Evolutionary conservation across 2,329 filamentous ascomycete genomes (phyloP).

Genomic region (Fusarium metavorans): DNA sequence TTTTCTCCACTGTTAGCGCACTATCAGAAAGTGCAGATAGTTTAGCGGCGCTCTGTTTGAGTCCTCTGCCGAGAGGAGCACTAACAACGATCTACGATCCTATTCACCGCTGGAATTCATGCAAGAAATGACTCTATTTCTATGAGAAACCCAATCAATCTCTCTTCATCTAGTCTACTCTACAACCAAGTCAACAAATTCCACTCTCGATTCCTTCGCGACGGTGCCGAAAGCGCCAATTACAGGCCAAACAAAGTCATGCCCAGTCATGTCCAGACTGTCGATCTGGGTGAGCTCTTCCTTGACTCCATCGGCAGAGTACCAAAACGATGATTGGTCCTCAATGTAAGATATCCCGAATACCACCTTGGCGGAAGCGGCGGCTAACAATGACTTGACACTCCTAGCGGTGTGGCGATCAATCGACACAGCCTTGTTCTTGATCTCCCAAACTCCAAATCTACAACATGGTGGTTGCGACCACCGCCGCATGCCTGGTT

Average conservation of each 20-base stretch:
- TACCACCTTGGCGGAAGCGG: not conserved
- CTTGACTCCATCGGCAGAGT: not conserved
- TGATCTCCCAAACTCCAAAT: not conserved
- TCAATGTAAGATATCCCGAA: not conserved
- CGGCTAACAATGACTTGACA: not conserved
- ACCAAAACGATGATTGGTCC: not conserved
- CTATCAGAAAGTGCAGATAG: not conserved
- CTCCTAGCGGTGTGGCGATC: not conserved
- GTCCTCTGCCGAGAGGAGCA: not conserved
- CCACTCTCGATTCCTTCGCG: not conserved
- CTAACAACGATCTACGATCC: not conserved
- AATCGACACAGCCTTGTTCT: not conserved
- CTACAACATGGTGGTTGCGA: not conserved
- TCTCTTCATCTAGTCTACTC: not conserved
- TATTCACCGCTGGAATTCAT: not conserved
- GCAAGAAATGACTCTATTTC: not conserved
- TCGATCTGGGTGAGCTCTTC: not conserved
- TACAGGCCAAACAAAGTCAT: not conserved
- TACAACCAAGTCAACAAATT: not conserved
- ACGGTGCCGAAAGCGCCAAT: not conserved
- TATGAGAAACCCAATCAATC: not conserved
- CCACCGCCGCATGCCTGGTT: not conserved
- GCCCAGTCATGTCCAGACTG: not conserved
- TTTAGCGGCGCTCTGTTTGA: not conserved
- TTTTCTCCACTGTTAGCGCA: not conserved